A percentile compares a stretch with the other conserved stretches of the same genome.
Evolutionary conservation across 2,329 filamentous ascomycete genomes (phyloP).

Genomic region (Aspergillus jensenii): DNA sequence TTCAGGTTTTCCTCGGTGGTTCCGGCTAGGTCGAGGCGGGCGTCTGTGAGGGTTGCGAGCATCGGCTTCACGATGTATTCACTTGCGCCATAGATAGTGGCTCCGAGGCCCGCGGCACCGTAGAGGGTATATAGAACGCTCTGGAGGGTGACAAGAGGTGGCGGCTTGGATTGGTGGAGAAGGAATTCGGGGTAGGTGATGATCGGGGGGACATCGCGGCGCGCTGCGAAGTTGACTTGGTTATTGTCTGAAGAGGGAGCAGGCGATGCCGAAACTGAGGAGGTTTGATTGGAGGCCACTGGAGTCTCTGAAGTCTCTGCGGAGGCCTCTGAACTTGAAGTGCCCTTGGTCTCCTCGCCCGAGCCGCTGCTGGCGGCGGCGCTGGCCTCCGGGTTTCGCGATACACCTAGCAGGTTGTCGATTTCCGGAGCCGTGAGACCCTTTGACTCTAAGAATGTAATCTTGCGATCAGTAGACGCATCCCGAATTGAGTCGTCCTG

Average conservation of each 20-base stretch:
- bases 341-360: slow-evolving; percentile 13
- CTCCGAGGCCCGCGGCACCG: slow-evolving; percentile 54
- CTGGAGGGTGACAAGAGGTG: slow-evolving; percentile 60
- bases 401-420: slow-evolving; percentile 58
- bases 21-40: slow-evolving; percentile 58
- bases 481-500: slow-evolving; percentile 70
- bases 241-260: slow-evolving; percentile 5
- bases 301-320: neutral
- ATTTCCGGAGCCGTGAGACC: slow-evolving; percentile 69
- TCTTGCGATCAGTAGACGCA: slow-evolving; percentile 70
- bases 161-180: slow-evolving; percentile 57
- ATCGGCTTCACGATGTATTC: slow-evolving; percentile 61
- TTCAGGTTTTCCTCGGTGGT: slow-evolving; percentile 54
- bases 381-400: slow-evolving; percentile 32
- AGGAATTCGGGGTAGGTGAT: slow-evolving; percentile 69
- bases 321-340: slow-evolving; percentile 1
- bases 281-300: neutral
- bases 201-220: slow-evolving; percentile 57
- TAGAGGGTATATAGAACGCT: slow-evolving; percentile 59
- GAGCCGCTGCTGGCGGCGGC: slow-evolving; percentile 15
- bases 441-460: slow-evolving; percentile 74
- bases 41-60: slow-evolving; percentile 53
- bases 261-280: slow-evolving; percentile 7
- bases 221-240: slow-evolving; percentile 16
- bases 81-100: slow-evolving; percentile 58